phyloP scores from a whole-genome alignment of 163 green algal genomes.

The Scenedesmus sp. region DNA sequence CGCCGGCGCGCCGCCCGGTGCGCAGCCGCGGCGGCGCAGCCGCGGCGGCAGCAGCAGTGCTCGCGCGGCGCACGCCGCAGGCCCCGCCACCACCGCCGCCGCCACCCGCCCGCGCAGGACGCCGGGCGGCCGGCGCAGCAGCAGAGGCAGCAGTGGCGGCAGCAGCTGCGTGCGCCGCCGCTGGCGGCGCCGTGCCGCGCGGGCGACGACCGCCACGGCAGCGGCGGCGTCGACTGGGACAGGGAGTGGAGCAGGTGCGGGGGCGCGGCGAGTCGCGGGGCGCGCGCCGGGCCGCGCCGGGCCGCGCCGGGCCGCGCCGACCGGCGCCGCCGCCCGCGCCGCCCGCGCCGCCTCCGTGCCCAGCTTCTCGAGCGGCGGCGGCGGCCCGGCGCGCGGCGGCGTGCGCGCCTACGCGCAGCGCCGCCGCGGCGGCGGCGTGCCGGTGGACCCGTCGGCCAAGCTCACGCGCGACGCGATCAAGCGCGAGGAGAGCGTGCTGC shows the following conservation, averaged over 20 bases:
- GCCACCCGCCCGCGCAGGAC: neutral
- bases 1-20: too few species aligned
- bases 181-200: neutral
- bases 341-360: neutral
- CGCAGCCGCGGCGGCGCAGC: too few species aligned
- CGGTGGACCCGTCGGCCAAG: slow-evolving; percentile 14
- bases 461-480: slow-evolving; percentile 23
- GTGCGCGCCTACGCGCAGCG: neutral
- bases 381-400: neutral
- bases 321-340: neutral
- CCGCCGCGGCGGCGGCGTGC: neutral
- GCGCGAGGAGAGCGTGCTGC: slow-evolving; percentile 48
- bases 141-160: too few species aligned
- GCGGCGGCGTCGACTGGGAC: slow-evolving; percentile 37
- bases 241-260: slow-evolving; percentile 40
- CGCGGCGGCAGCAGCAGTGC: slow-evolving; percentile 20
- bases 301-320: too few species aligned
- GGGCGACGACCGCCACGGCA: neutral
- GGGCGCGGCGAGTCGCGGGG: too few species aligned
- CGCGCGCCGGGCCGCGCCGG: too few species aligned
- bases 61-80: neutral
- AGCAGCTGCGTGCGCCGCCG: too few species aligned
- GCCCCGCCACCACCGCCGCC: neutral
- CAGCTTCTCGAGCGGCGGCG: slow-evolving; percentile 6
- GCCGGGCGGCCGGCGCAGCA: neutral